These are phyloP conservation scores for Linaria vulgaris DNA, from an alignment of 257 asterid genomes.

Conservation along the genomic window DNA sequence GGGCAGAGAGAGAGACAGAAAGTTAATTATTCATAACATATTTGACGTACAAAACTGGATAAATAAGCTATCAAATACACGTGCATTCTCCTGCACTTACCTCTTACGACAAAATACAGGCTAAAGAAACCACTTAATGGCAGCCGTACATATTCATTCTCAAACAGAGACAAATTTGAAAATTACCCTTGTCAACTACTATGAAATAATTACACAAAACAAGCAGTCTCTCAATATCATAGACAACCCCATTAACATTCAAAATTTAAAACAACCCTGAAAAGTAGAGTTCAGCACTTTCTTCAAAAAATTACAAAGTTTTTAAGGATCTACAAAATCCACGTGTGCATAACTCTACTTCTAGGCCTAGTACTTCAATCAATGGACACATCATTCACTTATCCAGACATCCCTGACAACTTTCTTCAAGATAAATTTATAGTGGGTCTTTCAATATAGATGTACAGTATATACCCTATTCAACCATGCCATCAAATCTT, in stretches of 20 bases:
- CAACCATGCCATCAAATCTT: not conserved
- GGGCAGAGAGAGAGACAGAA: not conserved
- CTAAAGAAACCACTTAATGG: not conserved
- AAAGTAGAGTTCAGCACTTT: not conserved
- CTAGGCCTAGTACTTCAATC: not conserved
- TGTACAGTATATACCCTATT: not conserved
- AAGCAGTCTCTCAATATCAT: not conserved
- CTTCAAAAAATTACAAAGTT: not conserved
- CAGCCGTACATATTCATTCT: not conserved
- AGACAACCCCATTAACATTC: not conserved
- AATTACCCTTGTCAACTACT: not conserved
- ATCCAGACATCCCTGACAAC: not conserved
- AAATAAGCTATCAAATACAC: not conserved
- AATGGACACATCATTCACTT: not conserved
- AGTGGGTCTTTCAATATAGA: conserved; percentile 3
- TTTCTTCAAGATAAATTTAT: not conserved
- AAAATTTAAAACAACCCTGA: not conserved
- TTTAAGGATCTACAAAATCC: conserved; percentile 5
- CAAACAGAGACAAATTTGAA: not conserved
- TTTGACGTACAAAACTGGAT: not conserved
- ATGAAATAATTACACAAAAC: not conserved
- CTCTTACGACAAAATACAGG: not conserved
- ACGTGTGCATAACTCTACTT: not conserved
- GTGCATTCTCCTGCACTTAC: not conserved
- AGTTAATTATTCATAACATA: not conserved